Conservation (phyloP, 768 basidiomycete genomes). For the Tulasnella sp. region DNA sequence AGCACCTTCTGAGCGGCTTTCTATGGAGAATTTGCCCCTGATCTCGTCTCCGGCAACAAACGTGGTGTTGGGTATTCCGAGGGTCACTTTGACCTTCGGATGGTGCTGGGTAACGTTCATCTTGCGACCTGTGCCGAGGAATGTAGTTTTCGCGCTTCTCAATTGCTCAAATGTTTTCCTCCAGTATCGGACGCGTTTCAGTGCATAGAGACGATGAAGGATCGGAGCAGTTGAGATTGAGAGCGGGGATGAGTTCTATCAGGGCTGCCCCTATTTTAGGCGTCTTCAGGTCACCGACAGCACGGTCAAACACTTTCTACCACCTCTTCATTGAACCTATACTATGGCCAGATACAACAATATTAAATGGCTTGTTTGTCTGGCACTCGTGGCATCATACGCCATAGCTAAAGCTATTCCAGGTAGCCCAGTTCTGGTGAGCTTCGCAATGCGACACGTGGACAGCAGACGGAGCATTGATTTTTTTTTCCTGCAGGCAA, state of each 20-base stretch:
- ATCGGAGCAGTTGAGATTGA: too few relatives aligned
- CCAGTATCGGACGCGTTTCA: too few relatives aligned
- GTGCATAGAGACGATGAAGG: too few relatives aligned
- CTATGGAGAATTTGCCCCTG: constrained; percentile 68
- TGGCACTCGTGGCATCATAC: not conserved
- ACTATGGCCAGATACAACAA: too few relatives aligned
- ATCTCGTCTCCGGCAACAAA: constrained; percentile 59
- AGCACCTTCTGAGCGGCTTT: constrained; percentile 56
- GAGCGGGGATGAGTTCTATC: too few relatives aligned
- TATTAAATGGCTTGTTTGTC: too few relatives aligned
- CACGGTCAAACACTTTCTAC: too few relatives aligned
- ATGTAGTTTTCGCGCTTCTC: too few relatives aligned
- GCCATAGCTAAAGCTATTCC: not conserved
- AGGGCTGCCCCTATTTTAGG: too few relatives aligned
- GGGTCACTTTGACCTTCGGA: constrained; percentile 62
- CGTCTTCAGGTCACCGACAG: too few relatives aligned
- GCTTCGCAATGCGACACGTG: not conserved
- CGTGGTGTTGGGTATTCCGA: constrained; percentile 46
- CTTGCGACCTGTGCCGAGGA: constrained; percentile 26
- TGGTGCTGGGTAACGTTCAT: constrained; percentile 79
- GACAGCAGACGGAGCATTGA: not conserved
- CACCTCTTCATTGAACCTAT: too few relatives aligned
- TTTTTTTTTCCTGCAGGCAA: constrained; percentile 28
- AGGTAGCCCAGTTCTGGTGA: not conserved
- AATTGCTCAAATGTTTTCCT: too few relatives aligned